These are phyloP conservation scores for Saturnispora silvae DNA, from an alignment of 805 yeast species.

Conservation along the genomic window DNA sequence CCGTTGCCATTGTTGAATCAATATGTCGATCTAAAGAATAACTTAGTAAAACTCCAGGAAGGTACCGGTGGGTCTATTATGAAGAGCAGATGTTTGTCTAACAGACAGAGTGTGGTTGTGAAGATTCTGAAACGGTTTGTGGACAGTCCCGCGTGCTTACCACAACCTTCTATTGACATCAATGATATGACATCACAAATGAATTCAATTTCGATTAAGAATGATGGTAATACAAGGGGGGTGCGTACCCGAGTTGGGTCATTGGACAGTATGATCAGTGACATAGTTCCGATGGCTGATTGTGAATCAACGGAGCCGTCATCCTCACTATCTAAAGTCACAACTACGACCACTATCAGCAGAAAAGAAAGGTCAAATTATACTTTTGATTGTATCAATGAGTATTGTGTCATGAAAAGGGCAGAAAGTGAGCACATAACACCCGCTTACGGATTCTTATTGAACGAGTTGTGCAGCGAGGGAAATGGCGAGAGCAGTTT, in stretches of 20 bases:
- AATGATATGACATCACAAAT: background rate
- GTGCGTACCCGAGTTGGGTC: background rate
- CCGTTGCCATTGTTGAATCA: conserved; percentile 10
- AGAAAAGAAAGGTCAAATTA: conserved; percentile 5
- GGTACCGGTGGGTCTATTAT: conserved; percentile 25
- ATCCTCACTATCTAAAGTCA: background rate
- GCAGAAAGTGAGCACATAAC: conserved; percentile 9
- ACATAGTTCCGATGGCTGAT: no score
- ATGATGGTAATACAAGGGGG: background rate
- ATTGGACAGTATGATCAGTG: background rate
- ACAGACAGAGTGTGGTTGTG: conserved; percentile 5
- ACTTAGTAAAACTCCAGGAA: conserved; percentile 14
- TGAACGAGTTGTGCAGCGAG: conserved; percentile 1
- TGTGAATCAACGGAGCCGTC: background rate
- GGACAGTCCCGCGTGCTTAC: background rate
- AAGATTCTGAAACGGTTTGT: conserved; percentile 8
- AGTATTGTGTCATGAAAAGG: conserved; percentile 18
- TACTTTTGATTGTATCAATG: conserved; percentile 19
- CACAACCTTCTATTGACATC: background rate
- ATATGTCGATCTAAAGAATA: conserved; percentile 10
- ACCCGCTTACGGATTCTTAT: conserved; percentile 12
- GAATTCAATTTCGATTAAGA: background rate
- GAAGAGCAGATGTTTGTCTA: conserved; percentile 12
- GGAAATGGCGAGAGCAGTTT: conserved; percentile 2
- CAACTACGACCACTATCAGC: conserved; percentile 5